Evolutionary conservation across 345 rosid genomes (phyloP), one percentile per base, ranked within the genome.

Genomic region (Lepidium didymum): DNA sequence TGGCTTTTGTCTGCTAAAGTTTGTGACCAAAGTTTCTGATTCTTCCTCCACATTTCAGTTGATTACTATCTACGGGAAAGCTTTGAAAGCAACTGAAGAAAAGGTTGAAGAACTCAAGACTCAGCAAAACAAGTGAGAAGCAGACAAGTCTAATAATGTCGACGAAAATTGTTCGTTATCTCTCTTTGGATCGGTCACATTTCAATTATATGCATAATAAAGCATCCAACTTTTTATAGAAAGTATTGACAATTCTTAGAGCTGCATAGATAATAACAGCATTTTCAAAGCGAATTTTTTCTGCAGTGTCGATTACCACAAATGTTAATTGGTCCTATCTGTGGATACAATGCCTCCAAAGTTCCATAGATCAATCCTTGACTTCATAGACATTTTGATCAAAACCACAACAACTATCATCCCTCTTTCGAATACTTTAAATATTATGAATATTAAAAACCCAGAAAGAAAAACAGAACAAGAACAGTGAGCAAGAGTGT

Each of bases 81-180:
- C 97, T 14, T 81, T 88, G 68, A 87, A 78, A 69, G 95, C 77
- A 0, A 94, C 99, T 0, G 95, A 94, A 68, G 86, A 91, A 83
- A 83, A 85, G 81, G 87, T 94, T 42, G 74, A 86, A 75, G 95
- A 94, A 59, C 91, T 94, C 70, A 89, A 94, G 67, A 66, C 90
- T 58, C 84, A 84, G 74, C 82, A 78, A 36, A 80, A 84, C 68
- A 68, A 82, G 64, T 40, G 37, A 62, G 47, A 29, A 38, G 67
- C 56, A 14, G 52, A 19, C 21, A 19, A 34, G 46, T 64, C 43
- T 13, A 77, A 75, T 64, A 52, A 82, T 79, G 81, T 40, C 40
- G 81, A 80, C 58, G 80, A 74, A 53, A 37, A 42, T 49, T 8
- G 10, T 33, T 33, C 9, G 44, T 52, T 29, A 18, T 73, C 41